A percentile compares a stretch with the other conserved stretches of the same genome.
Conservation (phyloP, 2,329 filamentous ascomycete genomes). For the Nigrograna mackinnonii region DNA sequence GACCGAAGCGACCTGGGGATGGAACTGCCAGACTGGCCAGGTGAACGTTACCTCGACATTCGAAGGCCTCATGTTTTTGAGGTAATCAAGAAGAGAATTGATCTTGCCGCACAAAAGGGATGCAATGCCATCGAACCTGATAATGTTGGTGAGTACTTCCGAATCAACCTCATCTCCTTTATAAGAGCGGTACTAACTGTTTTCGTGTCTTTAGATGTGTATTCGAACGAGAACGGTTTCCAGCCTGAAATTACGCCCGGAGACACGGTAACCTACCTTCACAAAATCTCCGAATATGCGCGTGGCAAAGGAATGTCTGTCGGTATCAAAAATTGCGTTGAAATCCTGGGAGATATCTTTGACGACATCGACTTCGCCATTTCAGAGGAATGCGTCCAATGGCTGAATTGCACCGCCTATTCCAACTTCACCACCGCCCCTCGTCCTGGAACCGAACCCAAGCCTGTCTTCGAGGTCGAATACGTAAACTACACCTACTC, state of each 20-base stretch:
- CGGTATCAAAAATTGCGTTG: conserved; percentile 27
- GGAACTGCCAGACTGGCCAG: conserved; percentile 25
- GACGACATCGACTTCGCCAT: conserved; percentile 26
- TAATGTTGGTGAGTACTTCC: conserved; percentile 29
- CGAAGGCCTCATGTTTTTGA: conserved; percentile 20
- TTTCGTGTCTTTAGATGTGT: conserved; percentile 24
- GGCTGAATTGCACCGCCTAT: conserved; percentile 23
- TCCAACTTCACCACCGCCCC: conserved; percentile 24
- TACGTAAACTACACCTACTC: conserved; percentile 24
- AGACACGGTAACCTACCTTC: conserved; percentile 20
- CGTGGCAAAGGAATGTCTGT: conserved; percentile 21
- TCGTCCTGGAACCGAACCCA: conserved; percentile 10
- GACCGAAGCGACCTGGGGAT: conserved; percentile 15
- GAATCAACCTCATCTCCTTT: no score
- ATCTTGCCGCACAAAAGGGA: conserved; percentile 29
- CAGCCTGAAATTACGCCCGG: conserved; percentile 15
- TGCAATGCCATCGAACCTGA: conserved; percentile 44
- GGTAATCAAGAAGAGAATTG: conserved; percentile 27
- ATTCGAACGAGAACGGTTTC: conserved; percentile 25
- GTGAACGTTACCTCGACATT: conserved; percentile 26
- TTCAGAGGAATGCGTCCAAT: conserved; percentile 25
- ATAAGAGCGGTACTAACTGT: background rate
- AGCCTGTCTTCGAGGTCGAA: conserved; percentile 28
- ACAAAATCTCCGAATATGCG: conserved; percentile 19
- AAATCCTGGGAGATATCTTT: conserved; percentile 26